Percentiles rank a stretch among this genome's conserved stretches.
Evolutionary conservation across 768 basidiomycete genomes (phyloP).

Genomic region (Tephrocybe rancida): DNA sequence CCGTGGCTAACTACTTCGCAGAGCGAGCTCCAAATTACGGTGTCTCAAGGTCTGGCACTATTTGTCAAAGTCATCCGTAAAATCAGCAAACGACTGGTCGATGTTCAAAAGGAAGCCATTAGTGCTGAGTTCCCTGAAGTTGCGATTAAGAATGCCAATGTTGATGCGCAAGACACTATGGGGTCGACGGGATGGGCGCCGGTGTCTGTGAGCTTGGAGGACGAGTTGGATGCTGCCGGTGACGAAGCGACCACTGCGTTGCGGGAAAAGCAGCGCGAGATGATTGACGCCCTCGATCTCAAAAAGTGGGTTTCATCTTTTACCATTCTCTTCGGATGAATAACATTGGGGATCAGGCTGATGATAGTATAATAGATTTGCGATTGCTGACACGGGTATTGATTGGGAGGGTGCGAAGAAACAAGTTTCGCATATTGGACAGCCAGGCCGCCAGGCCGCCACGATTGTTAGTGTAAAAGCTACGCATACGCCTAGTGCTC

Average conservation of each 20-base stretch:
- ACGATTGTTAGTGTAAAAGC: constrained; percentile 81
- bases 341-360: constrained; percentile 14
- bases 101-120: constrained; percentile 80
- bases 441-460: constrained; percentile 42
- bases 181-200: constrained; percentile 42
- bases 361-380: constrained; percentile 51
- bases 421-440: constrained; percentile 57
- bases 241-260: constrained; percentile 68
- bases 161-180: constrained; percentile 10
- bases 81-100: constrained; percentile 71
- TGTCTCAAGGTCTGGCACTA: constrained; percentile 85
- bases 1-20: constrained; percentile 25
- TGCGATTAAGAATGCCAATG: constrained; percentile 22
- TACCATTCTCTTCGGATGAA: constrained; percentile 5
- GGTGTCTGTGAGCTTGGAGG: constrained; percentile 49
- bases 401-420: constrained; percentile 81
- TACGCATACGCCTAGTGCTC: constrained; percentile 15
- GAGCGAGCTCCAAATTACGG: constrained; percentile 81
- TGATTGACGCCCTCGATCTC: constrained; percentile 88
- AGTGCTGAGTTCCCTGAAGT: constrained; percentile 60
- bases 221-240: constrained; percentile 80
- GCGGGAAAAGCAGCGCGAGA: constrained; percentile 78
- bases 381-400: constrained; percentile 66
- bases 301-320: constrained; percentile 64
- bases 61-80: constrained; percentile 92